Base-by-base conservation (phyloP, 306 rosid species). In the Gastrolobium bilobum region DNA sequence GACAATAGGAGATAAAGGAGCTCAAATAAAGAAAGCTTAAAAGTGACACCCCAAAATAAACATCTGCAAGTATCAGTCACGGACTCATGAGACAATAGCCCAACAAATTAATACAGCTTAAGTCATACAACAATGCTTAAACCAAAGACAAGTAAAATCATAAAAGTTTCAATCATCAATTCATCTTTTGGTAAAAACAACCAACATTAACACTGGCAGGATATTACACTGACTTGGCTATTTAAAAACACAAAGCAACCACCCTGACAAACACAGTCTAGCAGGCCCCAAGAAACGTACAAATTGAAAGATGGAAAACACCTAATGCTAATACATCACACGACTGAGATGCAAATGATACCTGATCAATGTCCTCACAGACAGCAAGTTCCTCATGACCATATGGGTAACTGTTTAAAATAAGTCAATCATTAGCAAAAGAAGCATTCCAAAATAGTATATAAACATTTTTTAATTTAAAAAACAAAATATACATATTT, bases 291-390 rank as follows among this genome's bases (percentile, higher is more conserved):
- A 38, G 59, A 68, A 72, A 50, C 15, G 9, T 20, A 75, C 30
- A 48, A 59, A 76, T 60, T 15, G 47, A 76, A 75, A 40, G 37
- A 68, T 33, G 26, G 33, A 40, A 69, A 78, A 69, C 35, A 14
- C 51, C 14, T n/a, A 56, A 10, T 39, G 39, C 75, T 65, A 39
- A 60, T 31, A 57, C 6, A 54, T 53, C 65, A 43, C 35, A 46
- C 20, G 26, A 78, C n/a, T 60, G 51, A 68, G 76, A 78, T 57
- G 54, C 42, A 83, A 82, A 59, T 53, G 50, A 85, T 79, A 95
- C 99, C 96, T 95, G 99, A 84, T 95, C 99, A 79, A 95, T 88
- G 81, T 95, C 98, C 86, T 95, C 99, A 79, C 93, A 91, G 67
- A 93, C 84, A 79, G 96, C 94, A 53, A 95, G 99, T 77, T 95